Conservation (phyloP, 108 stramenopile species). For the Nannochloropsis salina region DNA sequence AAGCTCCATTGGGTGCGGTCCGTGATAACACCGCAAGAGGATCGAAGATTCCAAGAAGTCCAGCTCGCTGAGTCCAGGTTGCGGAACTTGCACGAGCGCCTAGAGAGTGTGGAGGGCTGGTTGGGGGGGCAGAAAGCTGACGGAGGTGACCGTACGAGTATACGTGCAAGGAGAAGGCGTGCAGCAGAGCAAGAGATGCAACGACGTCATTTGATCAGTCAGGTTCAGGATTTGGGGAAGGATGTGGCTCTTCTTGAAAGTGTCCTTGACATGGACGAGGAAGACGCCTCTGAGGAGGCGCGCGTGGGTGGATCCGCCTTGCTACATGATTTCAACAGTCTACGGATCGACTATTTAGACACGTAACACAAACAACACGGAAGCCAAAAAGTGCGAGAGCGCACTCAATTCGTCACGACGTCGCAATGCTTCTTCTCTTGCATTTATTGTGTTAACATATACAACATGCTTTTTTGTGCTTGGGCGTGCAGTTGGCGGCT, state of each 20-base stretch:
- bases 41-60: background rate
- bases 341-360: background rate
- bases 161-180: background rate
- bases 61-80: background rate
- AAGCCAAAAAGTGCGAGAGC: background rate
- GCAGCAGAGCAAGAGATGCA: background rate
- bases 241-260: background rate
- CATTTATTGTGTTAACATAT: conserved; percentile 12
- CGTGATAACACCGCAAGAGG: conserved; percentile 10
- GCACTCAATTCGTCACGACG: too few relatives aligned
- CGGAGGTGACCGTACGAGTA: background rate
- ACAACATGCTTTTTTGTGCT: conserved; percentile 6
- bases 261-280: background rate
- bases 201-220: background rate
- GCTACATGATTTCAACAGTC: background rate
- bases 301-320: background rate
- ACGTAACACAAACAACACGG: background rate
- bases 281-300: background rate
- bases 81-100: conserved; percentile 17
- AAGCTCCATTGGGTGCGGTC: conserved; percentile 1
- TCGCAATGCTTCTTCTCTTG: background rate
- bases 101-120: background rate
- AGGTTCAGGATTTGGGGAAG: background rate
- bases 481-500: background rate
- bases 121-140: background rate